Conservation (phyloP, 2,329 filamentous ascomycete genomes). For the Diaporthe citrichinensis region DNA sequence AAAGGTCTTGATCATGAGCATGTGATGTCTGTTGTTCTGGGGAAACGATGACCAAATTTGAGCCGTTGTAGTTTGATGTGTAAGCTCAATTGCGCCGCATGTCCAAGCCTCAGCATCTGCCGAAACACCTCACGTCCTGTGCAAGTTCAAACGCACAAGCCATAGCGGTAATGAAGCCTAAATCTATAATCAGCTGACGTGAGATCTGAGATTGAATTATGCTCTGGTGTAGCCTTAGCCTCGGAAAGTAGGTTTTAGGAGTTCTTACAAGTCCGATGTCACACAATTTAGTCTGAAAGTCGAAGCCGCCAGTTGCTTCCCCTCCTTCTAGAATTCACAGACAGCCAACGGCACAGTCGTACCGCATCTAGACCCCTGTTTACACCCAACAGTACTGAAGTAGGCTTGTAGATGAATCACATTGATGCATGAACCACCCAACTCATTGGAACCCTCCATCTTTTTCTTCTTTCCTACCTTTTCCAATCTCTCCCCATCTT, state of each 20-base stretch:
- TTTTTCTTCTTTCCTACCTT: no score
- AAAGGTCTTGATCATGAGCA: background rate
- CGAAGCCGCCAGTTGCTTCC: background rate
- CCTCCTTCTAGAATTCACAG: background rate
- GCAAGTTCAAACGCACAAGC: background rate
- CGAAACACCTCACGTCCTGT: background rate
- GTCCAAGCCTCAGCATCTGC: background rate
- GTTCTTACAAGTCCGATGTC: background rate
- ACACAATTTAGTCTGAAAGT: background rate
- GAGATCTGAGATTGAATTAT: background rate
- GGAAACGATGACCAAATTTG: background rate
- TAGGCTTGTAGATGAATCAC: background rate
- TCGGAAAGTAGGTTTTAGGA: no score
- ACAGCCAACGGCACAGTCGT: background rate
- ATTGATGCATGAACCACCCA: background rate
- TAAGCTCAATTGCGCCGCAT: no score
- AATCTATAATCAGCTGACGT: background rate
- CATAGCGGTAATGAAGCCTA: background rate
- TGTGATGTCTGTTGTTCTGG: background rate
- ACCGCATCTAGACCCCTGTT: background rate
- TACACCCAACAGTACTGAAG: background rate
- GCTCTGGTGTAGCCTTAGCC: background rate
- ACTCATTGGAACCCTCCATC: background rate
- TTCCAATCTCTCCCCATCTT: background rate
- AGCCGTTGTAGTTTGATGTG: background rate